Evolutionary conservation across 2,329 filamentous ascomycete species (phyloP).

Genomic region (Monosporascus sp.): DNA sequence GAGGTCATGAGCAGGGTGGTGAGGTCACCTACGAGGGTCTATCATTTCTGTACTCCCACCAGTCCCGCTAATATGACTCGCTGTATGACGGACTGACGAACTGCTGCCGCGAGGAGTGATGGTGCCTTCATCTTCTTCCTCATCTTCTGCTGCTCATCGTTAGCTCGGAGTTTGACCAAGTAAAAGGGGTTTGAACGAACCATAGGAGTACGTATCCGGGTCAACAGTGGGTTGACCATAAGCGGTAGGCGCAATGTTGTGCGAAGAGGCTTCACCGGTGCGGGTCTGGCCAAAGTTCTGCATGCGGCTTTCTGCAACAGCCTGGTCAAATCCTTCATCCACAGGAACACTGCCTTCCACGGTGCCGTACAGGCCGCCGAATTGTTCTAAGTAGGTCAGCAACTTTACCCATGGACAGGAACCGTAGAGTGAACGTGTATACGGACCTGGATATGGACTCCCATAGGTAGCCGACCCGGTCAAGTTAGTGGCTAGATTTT

Average conservation of each 20-base stretch:
- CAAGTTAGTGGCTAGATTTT: background rate
- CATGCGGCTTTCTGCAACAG: slow-evolving; percentile 13
- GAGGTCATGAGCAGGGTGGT: background rate
- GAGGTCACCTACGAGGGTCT: slow-evolving; percentile 17
- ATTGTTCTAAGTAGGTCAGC: background rate
- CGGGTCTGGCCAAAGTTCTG: slow-evolving; percentile 12
- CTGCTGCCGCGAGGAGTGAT: background rate
- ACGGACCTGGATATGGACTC: background rate
- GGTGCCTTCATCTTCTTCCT: slow-evolving; percentile 3
- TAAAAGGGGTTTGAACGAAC: slow-evolving; percentile 10
- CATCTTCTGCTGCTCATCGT: slow-evolving; percentile 9
- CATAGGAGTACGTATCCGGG: slow-evolving; percentile 16
- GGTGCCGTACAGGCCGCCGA: slow-evolving; percentile 7
- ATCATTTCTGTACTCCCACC: slow-evolving; percentile 16
- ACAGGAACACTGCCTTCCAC: slow-evolving; percentile 3
- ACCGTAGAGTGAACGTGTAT: background rate
- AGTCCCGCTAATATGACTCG: slow-evolving; percentile 15
- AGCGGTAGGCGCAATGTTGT: background rate
- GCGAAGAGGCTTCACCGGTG: slow-evolving; percentile 12
- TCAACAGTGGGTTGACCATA: slow-evolving; percentile 12
- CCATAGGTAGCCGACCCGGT: background rate
- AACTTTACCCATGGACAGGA: background rate
- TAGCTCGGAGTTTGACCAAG: slow-evolving; percentile 1
- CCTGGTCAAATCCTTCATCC: slow-evolving; percentile 15
- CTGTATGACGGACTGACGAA: background rate